These are phyloP conservation scores for Borealophlyctis nickersoniae DNA, from an alignment of 192 early-diverging fungal genomes.

Conservation along the genomic window DNA sequence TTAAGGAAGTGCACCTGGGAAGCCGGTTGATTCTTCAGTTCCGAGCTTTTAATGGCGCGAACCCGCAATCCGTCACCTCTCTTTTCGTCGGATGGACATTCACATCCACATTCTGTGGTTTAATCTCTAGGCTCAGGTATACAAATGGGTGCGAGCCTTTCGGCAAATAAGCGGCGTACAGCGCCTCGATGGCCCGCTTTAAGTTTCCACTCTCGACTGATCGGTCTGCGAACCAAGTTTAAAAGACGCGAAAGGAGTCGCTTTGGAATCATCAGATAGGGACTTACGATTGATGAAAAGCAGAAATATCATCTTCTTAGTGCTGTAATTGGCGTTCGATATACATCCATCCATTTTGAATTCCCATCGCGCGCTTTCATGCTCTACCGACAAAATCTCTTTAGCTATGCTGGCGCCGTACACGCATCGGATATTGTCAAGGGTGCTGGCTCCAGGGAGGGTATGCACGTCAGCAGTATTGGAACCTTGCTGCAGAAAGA, in stretches of 20 bases:
- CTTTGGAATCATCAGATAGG: not conserved
- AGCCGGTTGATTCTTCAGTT: not conserved
- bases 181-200: conserved; percentile 74
- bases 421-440: conserved; percentile 79
- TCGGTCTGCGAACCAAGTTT: conserved; percentile 51
- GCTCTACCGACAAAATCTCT: conserved; percentile 69
- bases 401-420: conserved; percentile 79
- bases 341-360: conserved; percentile 74
- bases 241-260: conserved; percentile 1
- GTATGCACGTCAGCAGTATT: conserved; percentile 80
- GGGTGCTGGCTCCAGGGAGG: conserved; percentile 46
- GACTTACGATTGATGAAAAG: conserved; percentile 92
- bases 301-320: conserved; percentile 80
- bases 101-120: conserved; percentile 88
- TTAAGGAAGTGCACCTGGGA: conserved; percentile 84
- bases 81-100: conserved; percentile 98
- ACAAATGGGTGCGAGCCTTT: conserved; percentile 88
- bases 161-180: conserved; percentile 79
- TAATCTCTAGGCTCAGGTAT: conserved; percentile 85
- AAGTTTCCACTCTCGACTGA: conserved; percentile 80
- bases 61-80: conserved; percentile 47
- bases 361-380: conserved; percentile 47
- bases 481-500: conserved; percentile 52
- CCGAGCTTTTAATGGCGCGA: not conserved
- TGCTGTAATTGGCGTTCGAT: conserved; percentile 84